Base-by-base conservation (phyloP, 805 yeast genomes). In the Candida alai region DNA sequence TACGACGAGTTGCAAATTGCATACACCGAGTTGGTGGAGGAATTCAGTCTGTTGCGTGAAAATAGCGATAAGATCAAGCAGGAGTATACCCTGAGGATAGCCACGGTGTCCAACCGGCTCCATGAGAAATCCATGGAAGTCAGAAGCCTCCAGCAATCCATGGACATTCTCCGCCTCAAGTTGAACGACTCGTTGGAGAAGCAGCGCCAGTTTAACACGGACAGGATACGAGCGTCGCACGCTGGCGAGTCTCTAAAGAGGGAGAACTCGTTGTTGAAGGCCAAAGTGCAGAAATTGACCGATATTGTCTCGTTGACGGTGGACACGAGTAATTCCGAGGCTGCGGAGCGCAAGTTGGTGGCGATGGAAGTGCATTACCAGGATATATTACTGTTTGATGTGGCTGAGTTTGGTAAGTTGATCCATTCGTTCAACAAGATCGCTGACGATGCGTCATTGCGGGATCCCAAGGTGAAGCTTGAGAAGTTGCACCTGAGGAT, bases 361-460 rank as follows among this genome's bases (percentile, higher is more conserved):
- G 58, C 59, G 9, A 56, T 67, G 34, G 67, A 70, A 29, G 51
- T 63, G 28, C 72, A 70, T 21, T 64, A 68, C 35, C 61, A 64
- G 19, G 71, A 64, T 26, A 39, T 77, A 3, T 53, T 64, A 10
- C 54, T 51, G 4, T 43, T 58, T 7, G 76, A 74, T 36, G 50
- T 74, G 2, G 54, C 62, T 4, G 73, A 71, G 39, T 68, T 77
- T 28, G 66, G 71, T 10, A 74, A 65, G 40, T 49, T 78, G n/a
- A 58, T 78, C 25, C 57, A 60, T 13, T 63, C 74, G 1, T 69
- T 79, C 37, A 68, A 72, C 24, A 69, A 71, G 41, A 67, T 80
- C 2, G 64, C 81, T 3, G 86, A 81, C 39, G 73, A 72, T 34
- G 47, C 64, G 3, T 79, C 86, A 0, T 65, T 79, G 12, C 59